Evolutionary conservation across 2,329 filamentous ascomycete genomes (phyloP).

Genomic region (Plenodomus tracheiphilus): DNA sequence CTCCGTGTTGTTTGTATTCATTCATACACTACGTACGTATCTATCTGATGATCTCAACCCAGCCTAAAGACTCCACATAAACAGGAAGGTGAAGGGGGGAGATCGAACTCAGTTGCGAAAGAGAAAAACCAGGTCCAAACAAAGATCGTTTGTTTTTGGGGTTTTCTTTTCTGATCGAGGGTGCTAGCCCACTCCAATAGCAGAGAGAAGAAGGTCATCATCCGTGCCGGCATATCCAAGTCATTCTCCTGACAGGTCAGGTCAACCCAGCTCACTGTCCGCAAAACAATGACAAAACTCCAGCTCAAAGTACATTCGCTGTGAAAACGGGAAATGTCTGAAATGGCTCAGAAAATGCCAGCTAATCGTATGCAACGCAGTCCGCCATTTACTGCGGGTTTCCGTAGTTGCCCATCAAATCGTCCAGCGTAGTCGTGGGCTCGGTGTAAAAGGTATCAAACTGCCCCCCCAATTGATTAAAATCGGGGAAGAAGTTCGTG

Average conservation of each 20-base stretch:
- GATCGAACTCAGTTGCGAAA: slow-evolving; percentile 33
- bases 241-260: slow-evolving; percentile 18
- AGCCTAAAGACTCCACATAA: slow-evolving; percentile 21
- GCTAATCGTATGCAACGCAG: slow-evolving; percentile 21
- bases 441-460: slow-evolving; percentile 35
- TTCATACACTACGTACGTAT: slow-evolving; percentile 28
- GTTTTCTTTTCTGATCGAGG: slow-evolving; percentile 36
- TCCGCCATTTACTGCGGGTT: slow-evolving; percentile 24
- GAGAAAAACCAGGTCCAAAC: slow-evolving; percentile 23
- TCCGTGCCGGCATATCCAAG: slow-evolving; percentile 11
- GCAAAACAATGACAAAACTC: slow-evolving; percentile 19
- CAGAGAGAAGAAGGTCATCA: slow-evolving; percentile 22
- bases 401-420: slow-evolving; percentile 29
- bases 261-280: slow-evolving; percentile 18
- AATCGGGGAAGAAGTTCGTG: slow-evolving; percentile 45
- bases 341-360: slow-evolving; percentile 27
- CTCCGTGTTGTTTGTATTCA: slow-evolving; percentile 25
- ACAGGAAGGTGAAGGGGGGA: slow-evolving; percentile 36
- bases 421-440: slow-evolving; percentile 36
- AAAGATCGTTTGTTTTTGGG: slow-evolving; percentile 40
- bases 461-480: slow-evolving; percentile 46
- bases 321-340: slow-evolving; percentile 16
- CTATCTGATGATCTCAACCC: slow-evolving; percentile 38
- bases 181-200: slow-evolving; percentile 19
- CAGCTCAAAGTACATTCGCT: slow-evolving; percentile 11